phyloP scores from a whole-genome alignment of 306 rosid species.

The Fragaria ananassa region DNA sequence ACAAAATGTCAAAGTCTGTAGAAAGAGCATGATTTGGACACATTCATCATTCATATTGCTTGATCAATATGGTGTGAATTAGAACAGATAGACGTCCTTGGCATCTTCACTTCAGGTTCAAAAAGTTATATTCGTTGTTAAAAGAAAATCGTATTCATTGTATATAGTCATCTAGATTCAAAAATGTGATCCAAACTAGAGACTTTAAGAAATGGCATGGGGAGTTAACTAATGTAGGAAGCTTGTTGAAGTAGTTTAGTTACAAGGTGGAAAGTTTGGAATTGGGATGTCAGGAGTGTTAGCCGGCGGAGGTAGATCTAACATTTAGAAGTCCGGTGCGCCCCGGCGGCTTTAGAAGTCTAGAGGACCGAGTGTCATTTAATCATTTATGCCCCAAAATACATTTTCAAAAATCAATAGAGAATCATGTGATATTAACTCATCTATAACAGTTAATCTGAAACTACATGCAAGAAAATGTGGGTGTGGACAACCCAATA shows the following conservation, averaged over 20 bases:
- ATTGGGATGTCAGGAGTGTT: not conserved
- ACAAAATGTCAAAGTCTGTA: slow-evolving; percentile 3
- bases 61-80: not conserved
- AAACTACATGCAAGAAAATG: no score
- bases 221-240: not conserved
- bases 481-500: no score
- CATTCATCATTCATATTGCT: not conserved
- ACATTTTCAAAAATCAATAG: not conserved
- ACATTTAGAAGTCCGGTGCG: not conserved
- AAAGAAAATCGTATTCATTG: not conserved
- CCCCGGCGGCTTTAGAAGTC: not conserved
- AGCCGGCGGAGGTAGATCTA: not conserved
- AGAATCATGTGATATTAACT: not conserved
- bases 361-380: not conserved
- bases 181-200: not conserved
- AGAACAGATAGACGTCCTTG: not conserved
- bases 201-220: not conserved
- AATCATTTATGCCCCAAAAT: not conserved
- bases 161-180: not conserved
- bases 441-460: no score
- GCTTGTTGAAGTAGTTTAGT: not conserved
- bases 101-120: not conserved
- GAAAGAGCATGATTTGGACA: not conserved
- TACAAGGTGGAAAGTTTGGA: not conserved
- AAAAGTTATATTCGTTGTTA: not conserved